These are phyloP conservation scores for Plectosphaerella sp. DNA, from an alignment of 2,329 filamentous ascomycete genomes.

Conservation along the genomic window DNA sequence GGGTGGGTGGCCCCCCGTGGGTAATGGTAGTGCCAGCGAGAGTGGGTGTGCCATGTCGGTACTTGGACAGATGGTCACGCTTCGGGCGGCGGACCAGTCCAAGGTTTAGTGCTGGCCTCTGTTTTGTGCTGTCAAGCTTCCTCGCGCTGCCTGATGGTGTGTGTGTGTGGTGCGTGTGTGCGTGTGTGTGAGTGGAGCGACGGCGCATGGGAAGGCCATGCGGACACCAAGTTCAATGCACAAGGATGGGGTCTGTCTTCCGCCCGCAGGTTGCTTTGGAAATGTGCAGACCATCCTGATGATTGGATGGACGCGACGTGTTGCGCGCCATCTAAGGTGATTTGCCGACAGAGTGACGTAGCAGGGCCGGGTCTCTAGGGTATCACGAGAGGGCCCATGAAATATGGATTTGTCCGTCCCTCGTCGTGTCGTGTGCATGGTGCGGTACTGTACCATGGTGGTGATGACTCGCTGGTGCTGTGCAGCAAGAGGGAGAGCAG, in stretches of 20 bases:
- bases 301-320: background rate
- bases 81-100: background rate
- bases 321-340: background rate
- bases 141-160: background rate
- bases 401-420: background rate
- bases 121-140: conserved; percentile 3
- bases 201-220: background rate
- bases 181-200: background rate
- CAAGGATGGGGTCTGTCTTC: background rate
- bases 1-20: background rate
- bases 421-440: background rate
- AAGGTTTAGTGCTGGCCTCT: conserved; percentile 1
- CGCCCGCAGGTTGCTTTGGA: background rate
- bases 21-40: background rate
- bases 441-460: too few relatives aligned
- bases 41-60: conserved; percentile 1
- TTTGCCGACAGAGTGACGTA: background rate
- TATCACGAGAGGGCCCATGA: background rate
- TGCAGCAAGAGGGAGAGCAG: too few relatives aligned
- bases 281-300: background rate
- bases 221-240: background rate
- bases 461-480: too few relatives aligned
- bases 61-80: background rate
- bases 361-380: background rate
- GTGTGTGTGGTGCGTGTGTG: too few relatives aligned